Evolutionary conservation across 768 basidiomycete genomes (phyloP).

Genomic region (Leucosporidium creatinivorum): DNA sequence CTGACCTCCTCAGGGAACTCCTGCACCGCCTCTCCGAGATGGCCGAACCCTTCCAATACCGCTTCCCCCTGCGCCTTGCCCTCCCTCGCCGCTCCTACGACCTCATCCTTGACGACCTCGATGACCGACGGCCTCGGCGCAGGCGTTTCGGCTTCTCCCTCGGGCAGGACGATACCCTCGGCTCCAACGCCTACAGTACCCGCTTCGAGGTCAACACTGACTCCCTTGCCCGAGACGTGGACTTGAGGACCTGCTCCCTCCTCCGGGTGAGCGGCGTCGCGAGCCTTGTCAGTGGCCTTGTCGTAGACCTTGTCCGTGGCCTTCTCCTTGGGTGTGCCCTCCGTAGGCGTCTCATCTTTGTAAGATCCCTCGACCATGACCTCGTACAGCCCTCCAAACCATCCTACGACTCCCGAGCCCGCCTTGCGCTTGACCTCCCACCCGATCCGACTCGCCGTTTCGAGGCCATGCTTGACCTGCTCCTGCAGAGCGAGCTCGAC

Average conservation of each 20-base stretch:
- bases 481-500: conserved; percentile 10
- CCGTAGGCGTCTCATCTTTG: neutral
- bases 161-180: conserved; percentile 19
- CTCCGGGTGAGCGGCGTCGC: neutral
- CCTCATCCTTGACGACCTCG: conserved; percentile 11
- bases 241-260: neutral
- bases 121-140: conserved; percentile 15
- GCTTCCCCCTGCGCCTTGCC: neutral
- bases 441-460: conserved; percentile 2
- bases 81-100: conserved; percentile 4
- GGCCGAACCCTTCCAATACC: neutral
- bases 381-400: conserved; percentile 7
- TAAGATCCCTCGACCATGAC: neutral
- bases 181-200: conserved; percentile 14
- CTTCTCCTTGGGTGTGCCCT: neutral
- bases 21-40: conserved; percentile 13
- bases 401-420: neutral
- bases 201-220: conserved; percentile 19
- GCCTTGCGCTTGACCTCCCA: conserved; percentile 1
- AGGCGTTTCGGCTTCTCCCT: conserved; percentile 7
- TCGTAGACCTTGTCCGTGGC: too few relatives aligned
- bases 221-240: conserved; percentile 18
- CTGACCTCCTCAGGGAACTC: neutral
- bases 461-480: neutral
- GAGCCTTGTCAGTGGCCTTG: neutral